Percentiles rank a stretch among this genome's conserved stretches.
Evolutionary conservation across 352 stramenopile genomes (phyloP).

Genomic region (Globisporangium sylvaticum): DNA sequence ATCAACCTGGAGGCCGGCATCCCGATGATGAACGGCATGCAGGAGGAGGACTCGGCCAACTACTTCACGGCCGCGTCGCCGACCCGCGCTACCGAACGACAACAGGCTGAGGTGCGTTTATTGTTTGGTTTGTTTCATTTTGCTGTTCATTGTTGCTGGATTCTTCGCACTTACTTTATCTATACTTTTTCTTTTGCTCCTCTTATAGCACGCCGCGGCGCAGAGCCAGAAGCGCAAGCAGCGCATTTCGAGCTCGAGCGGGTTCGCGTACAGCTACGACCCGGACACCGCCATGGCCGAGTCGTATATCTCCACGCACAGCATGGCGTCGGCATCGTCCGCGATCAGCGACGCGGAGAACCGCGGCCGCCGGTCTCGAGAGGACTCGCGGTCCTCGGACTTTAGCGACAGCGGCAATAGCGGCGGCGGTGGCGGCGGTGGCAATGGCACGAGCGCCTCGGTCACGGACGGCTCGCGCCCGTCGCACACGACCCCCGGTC

Average conservation of each 20-base stretch:
- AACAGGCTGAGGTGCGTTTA: slow-evolving; percentile 12
- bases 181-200: no score
- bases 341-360: slow-evolving; percentile 64
- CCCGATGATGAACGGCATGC: slow-evolving; percentile 35
- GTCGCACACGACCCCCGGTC: slow-evolving; percentile 11
- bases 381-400: slow-evolving; percentile 70
- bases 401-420: slow-evolving; percentile 27
- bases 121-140: background rate
- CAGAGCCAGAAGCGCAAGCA: slow-evolving; percentile 36
- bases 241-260: slow-evolving; percentile 58
- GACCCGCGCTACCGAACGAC: background rate
- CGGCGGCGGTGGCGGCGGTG: background rate
- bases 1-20: slow-evolving; percentile 58
- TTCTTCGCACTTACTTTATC: no score
- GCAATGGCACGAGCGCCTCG: slow-evolving; percentile 13
- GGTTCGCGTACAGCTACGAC: slow-evolving; percentile 84
- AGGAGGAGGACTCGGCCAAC: slow-evolving; percentile 26
- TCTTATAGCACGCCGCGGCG: slow-evolving; percentile 10
- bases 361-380: slow-evolving; percentile 54
- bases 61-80: slow-evolving; percentile 41
- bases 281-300: slow-evolving; percentile 73
- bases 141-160: no score
- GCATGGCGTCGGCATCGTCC: slow-evolving; percentile 44
- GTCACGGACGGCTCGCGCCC: slow-evolving; percentile 20
- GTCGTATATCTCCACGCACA: slow-evolving; percentile 75